Evolutionary conservation across 495 filamentous ascomycete genomes (phyloP), one percentile per base, ranked within the genome.

Genomic region (Margaritispora aquatica): DNA sequence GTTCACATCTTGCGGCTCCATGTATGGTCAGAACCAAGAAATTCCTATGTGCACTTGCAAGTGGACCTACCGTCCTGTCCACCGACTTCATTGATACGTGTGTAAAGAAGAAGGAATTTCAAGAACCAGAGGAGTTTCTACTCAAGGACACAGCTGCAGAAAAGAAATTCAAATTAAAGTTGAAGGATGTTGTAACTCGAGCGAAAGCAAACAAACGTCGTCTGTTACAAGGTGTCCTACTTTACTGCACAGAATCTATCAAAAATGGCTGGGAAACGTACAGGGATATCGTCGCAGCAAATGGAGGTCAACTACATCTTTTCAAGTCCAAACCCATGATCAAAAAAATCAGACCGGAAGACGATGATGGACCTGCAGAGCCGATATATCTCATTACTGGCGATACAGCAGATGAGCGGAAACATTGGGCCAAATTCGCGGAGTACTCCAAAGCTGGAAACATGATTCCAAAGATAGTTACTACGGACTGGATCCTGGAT

Each of bases 1-100:
- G 87, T 72, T 87, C 89, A 57, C 88, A 97, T 70, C 82, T 99
- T 15, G 91, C 91, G 15, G 93, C 94, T 1, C 94, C 94, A 0
- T 76, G 80, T 8, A 82, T 97, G 60, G 80, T 96, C 17, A 85
- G 93, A 34, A 99, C 94, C 0, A 83, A 87, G 57, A 99, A 99
- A 65, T 99, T 99, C 67, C 85, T 97, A 44, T 84, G 84, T 50
- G 89, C 90, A 29, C 71, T 99, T 8, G 91, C 94, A 13, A 81
- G 80, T 60, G 90, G 84, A 0, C 88, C 90, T 0, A 77, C 80
- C 1, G 81, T 97, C 31, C 74, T 96, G 36, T 82, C 80, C 41
- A 86, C 85, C 0, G 80, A 84, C n/a, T 99, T 88, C 73, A 80
- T 97, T 57, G 87, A 90, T 26, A 75, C 78, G 11, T 92, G 88